These are phyloP conservation scores for Cystofilobasidium capitatum DNA, from an alignment of 768 basidiomycete genomes.

Conservation along the genomic window DNA sequence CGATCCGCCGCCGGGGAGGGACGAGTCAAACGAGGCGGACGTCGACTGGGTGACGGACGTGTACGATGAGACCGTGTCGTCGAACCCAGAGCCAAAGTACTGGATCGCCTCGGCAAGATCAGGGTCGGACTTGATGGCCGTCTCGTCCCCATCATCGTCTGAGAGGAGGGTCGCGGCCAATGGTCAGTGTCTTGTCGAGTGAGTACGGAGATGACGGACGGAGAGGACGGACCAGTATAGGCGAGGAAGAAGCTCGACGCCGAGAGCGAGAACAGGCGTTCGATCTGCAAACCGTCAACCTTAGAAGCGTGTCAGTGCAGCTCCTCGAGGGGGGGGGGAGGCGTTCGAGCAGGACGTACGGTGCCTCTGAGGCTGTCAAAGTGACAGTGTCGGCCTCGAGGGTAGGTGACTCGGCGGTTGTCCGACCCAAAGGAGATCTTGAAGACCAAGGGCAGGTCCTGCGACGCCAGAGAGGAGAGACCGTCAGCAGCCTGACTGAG, in stretches of 20 bases:
- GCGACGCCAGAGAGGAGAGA: background rate
- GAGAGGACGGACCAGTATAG: slow-evolving; percentile 53
- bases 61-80: slow-evolving; percentile 63
- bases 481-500: background rate
- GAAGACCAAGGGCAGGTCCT: slow-evolving; percentile 65
- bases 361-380: slow-evolving; percentile 62
- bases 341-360: slow-evolving; percentile 44
- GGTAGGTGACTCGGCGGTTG: slow-evolving; percentile 68
- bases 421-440: slow-evolving; percentile 70
- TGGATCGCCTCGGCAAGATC: slow-evolving; percentile 79
- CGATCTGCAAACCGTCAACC: slow-evolving; percentile 49
- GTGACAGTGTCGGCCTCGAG: slow-evolving; percentile 66
- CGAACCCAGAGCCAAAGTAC: slow-evolving; percentile 68
- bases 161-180: background rate
- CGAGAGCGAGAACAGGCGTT: slow-evolving; percentile 69
- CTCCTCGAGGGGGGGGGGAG: background rate
- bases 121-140: slow-evolving; percentile 55
- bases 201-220: no score
- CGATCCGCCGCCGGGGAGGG: slow-evolving; percentile 44
- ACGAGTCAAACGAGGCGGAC: slow-evolving; percentile 40
- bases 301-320: background rate
- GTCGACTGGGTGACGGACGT: slow-evolving; percentile 47
- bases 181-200: background rate
- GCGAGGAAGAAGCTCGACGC: slow-evolving; percentile 60
- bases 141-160: slow-evolving; percentile 72